Percentiles rank a stretch among this genome's conserved stretches.
These are phyloP conservation scores for Colletotrichum liaoningense DNA, from an alignment of 2,329 filamentous ascomycete genomes.

Conservation along the genomic window DNA sequence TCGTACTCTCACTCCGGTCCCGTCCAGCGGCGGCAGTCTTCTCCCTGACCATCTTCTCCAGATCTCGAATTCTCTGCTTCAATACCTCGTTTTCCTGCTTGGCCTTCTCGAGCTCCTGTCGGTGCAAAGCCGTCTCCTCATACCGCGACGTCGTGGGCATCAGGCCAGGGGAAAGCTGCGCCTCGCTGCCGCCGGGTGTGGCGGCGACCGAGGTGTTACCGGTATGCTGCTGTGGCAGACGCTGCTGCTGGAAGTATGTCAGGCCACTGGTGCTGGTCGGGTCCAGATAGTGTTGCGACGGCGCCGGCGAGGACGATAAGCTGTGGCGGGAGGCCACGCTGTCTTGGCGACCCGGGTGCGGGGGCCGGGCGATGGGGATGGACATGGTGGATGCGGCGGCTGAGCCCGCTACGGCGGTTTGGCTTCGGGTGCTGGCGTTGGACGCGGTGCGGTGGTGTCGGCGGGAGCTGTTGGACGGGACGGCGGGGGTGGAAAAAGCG, in stretches of 20 bases:
- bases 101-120: slow-evolving; percentile 69
- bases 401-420: slow-evolving; percentile 55
- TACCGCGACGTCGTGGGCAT: slow-evolving; percentile 69
- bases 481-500: slow-evolving; percentile 67
- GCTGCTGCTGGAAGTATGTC: slow-evolving; percentile 59
- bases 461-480: slow-evolving; percentile 62
- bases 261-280: slow-evolving; percentile 57
- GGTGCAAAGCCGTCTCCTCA: slow-evolving; percentile 71
- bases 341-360: slow-evolving; percentile 62
- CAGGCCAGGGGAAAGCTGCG: slow-evolving; percentile 63
- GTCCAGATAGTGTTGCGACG: slow-evolving; percentile 37
- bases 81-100: slow-evolving; percentile 74
- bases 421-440: slow-evolving; percentile 64
- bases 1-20: slow-evolving; percentile 63
- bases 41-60: slow-evolving; percentile 67
- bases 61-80: slow-evolving; percentile 70
- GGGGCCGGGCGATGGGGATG: slow-evolving; percentile 58
- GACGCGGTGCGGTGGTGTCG: slow-evolving; percentile 70
- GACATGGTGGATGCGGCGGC: slow-evolving; percentile 51
- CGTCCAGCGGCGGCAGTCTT: slow-evolving; percentile 59
- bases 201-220: slow-evolving; percentile 43
- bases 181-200: slow-evolving; percentile 52
- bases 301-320: slow-evolving; percentile 61
- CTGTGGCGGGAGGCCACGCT: slow-evolving; percentile 66
- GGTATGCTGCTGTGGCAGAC: slow-evolving; percentile 42